Evolutionary conservation across 345 rosid species (phyloP).

Genomic region (Eucalyptus curtisii): DNA sequence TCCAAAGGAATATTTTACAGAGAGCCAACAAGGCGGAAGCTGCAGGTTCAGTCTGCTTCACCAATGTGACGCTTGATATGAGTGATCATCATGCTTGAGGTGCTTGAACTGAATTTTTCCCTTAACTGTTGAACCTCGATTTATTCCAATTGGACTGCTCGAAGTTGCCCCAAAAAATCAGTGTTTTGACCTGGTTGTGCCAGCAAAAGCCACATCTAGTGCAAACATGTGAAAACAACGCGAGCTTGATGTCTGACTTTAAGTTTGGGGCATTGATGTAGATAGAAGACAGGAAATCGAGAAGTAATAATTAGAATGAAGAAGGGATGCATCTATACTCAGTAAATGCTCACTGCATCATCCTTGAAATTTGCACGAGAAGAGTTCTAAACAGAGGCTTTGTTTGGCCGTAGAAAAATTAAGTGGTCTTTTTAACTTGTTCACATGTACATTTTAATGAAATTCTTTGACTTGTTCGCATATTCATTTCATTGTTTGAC

Average conservation of each 20-base stretch:
- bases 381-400: background rate
- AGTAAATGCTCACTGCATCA: background rate
- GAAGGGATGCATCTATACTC: background rate
- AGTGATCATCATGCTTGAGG: background rate
- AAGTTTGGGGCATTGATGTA: background rate
- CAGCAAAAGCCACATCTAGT: background rate
- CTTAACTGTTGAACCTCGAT: background rate
- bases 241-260: background rate
- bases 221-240: background rate
- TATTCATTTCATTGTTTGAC: background rate
- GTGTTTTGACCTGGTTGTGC: background rate
- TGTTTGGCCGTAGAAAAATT: background rate
- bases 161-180: background rate
- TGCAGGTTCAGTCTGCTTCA: background rate
- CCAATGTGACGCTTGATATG: background rate
- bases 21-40: no score
- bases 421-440: background rate
- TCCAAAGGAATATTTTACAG: no score
- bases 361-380: background rate
- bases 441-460: background rate
- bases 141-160: background rate
- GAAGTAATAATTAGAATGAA: background rate
- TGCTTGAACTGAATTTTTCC: background rate
- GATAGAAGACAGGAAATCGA: background rate
- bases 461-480: background rate